Base-by-base conservation (phyloP, 371 early-diverging fungal genomes). In the Circinella umbellata region DNA sequence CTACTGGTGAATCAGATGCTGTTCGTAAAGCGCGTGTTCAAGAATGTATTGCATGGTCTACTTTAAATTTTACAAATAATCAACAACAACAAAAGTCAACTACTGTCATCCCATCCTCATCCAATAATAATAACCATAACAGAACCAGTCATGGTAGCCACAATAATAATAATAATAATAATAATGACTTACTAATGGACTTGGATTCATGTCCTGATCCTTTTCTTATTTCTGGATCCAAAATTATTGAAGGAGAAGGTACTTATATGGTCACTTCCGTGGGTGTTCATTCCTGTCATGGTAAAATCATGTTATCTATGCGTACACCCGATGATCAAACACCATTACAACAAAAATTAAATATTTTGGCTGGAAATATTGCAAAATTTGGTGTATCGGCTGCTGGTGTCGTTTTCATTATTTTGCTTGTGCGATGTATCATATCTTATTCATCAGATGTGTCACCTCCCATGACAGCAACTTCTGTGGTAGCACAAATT, bases 1-100 rank as follows among this genome's bases (percentile, higher is more conserved):
- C 95, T 8, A 97, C 97, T 1, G 98, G 98, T 60, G 98, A 98
- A 84, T 90, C 94, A 1, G 92, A 95, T 64, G 86, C 92, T 0
- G 85, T 96, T 63, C 88, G 86, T 61, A 84, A 84, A 69, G 63
- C 73, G 10, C 37, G 73, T 0, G 75, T 76, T 70, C 51, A 78
- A 46, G 81, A 80, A 4, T 80, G 79, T 61, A 48, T 70, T 34
- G 69, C 62, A 57, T 57, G 57, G 57, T 7, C 27, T 34, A 18
- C 53, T 15, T 6, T 6, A 6, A 15, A 8, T 53, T 7, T 34
- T 69, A 18, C 69, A 54, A 27, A 27, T 1, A 55, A 64, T 66
- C n/a, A 64, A 36, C 27, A 15, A 0, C 60, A 27, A 27, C 27
- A 65, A 18, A 47, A 60, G 38, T 61, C 39, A 15, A n/a, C 39